Conservation (phyloP, 2,329 filamentous ascomycete species). For the Aspergillus quadricinctus region DNA sequence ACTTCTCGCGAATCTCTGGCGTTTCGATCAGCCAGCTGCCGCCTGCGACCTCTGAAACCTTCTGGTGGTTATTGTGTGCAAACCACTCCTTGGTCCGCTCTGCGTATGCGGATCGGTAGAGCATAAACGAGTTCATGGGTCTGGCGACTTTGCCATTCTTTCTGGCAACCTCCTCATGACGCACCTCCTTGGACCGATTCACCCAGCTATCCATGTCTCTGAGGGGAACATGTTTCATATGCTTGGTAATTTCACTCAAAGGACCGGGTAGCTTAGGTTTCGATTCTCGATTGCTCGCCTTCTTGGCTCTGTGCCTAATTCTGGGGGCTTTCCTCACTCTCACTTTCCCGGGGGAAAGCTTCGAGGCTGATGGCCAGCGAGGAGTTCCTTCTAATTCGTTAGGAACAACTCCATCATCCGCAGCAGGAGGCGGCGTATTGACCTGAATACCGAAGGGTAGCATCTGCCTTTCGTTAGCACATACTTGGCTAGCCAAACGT, state of each 20-base stretch:
- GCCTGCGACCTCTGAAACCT: slow-evolving; percentile 84
- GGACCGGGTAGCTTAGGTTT: slow-evolving; percentile 15
- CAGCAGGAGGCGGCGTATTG: slow-evolving; percentile 21
- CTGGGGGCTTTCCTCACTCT: slow-evolving; percentile 12
- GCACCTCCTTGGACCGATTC: slow-evolving; percentile 62
- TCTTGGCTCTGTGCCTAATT: slow-evolving; percentile 9
- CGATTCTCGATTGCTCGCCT: slow-evolving; percentile 3
- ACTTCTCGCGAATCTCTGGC: slow-evolving; percentile 66
- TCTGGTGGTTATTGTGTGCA: slow-evolving; percentile 84
- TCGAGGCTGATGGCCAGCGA: slow-evolving; percentile 13
- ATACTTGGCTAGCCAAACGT: neutral
- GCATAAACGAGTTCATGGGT: slow-evolving; percentile 97
- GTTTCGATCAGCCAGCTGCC: slow-evolving; percentile 81
- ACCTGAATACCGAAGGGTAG: slow-evolving; percentile 13
- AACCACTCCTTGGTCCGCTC: slow-evolving; percentile 79
- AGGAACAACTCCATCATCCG: slow-evolving; percentile 16
- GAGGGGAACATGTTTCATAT: slow-evolving; percentile 53
- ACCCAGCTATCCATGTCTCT: slow-evolving; percentile 79
- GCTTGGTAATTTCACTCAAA: slow-evolving; percentile 24
- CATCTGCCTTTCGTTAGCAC: slow-evolving; percentile 11
- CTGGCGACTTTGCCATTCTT: slow-evolving; percentile 77
- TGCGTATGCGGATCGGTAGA: slow-evolving; percentile 90
- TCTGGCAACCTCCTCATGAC: slow-evolving; percentile 64
- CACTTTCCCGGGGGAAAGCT: slow-evolving; percentile 6
- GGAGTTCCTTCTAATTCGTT: slow-evolving; percentile 10